These are phyloP conservation scores for Ogataea henricii DNA, from an alignment of 805 yeast species.

Conservation along the genomic window DNA sequence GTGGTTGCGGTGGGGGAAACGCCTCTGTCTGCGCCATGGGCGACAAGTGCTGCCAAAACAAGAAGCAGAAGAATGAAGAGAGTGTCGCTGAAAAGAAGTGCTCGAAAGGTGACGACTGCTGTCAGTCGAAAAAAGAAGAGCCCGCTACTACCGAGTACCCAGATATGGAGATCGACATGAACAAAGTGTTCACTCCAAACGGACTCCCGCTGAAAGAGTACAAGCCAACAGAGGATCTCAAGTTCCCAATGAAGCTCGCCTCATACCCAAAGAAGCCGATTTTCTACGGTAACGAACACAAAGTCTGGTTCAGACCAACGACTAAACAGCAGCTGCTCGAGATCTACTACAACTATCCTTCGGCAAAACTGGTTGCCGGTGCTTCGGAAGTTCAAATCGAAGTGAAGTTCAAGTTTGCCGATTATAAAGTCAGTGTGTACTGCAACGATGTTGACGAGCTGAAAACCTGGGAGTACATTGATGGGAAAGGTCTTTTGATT, in stretches of 20 bases:
- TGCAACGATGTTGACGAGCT: conserved; percentile 47
- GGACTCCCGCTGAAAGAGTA: conserved; percentile 44
- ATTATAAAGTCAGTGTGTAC: conserved; percentile 41
- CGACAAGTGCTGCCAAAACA: conserved; percentile 39
- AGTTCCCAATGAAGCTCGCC: conserved; percentile 42
- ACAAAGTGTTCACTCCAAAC: conserved; percentile 38
- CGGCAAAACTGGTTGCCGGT: conserved; percentile 45
- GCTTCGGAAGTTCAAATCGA: conserved; percentile 52
- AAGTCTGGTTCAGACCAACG: conserved; percentile 48
- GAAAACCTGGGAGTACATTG: conserved; percentile 37
- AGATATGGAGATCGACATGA: conserved; percentile 37
- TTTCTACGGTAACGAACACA: conserved; percentile 40
- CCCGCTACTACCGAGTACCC: conserved; percentile 26
- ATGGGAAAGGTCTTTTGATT: conserved; percentile 42
- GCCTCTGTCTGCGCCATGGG: conserved; percentile 33
- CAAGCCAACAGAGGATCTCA: conserved; percentile 40
- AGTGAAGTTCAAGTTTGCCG: conserved; percentile 44
- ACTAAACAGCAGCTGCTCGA: conserved; percentile 40
- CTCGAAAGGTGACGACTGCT: conserved; percentile 27
- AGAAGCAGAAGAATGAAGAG: conserved; percentile 16
- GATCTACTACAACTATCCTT: conserved; percentile 37
- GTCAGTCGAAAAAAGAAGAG: conserved; percentile 16
- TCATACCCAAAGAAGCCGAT: conserved; percentile 30
- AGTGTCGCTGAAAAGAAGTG: conserved; percentile 6
- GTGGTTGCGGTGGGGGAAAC: conserved; percentile 10